phyloP scores from a whole-genome alignment of 768 basidiomycete species.

The Strobilomyces dryophilus region DNA sequence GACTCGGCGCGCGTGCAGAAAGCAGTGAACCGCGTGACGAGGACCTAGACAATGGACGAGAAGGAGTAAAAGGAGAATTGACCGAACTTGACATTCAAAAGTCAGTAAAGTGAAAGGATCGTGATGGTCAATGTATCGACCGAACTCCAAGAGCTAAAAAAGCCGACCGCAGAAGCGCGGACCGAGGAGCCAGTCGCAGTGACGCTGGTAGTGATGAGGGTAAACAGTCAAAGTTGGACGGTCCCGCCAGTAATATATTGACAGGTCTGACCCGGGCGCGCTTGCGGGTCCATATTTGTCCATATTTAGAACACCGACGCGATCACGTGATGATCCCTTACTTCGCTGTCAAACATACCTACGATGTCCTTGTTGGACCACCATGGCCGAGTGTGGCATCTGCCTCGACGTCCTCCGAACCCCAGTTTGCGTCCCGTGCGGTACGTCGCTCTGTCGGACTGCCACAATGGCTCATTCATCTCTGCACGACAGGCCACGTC shows the following conservation, averaged over 20 bases:
- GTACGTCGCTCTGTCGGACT: constrained; percentile 33
- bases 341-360: background rate
- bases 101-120: constrained; percentile 21
- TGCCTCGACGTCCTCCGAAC: constrained; percentile 52
- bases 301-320: constrained; percentile 21
- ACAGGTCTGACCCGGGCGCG: background rate
- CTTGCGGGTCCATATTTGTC: constrained; percentile 18
- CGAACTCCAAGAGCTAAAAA: constrained; percentile 8
- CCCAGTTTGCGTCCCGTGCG: constrained; percentile 62
- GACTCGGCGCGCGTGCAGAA: constrained; percentile 53
- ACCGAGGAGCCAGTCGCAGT: constrained; percentile 6
- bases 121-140: constrained; percentile 21
- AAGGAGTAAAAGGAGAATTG: constrained; percentile 28
- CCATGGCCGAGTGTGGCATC: constrained; percentile 58
- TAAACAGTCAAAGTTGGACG: background rate
- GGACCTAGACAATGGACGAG: constrained; percentile 41
- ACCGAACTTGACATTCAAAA: constrained; percentile 35
- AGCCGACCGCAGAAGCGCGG: constrained; percentile 3
- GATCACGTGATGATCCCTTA: constrained; percentile 21
- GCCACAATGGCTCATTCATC: constrained; percentile 3
- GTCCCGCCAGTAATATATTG: background rate
- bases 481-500: constrained; percentile 47
- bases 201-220: constrained; percentile 8
- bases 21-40: constrained; percentile 47
- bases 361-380: background rate